phyloP scores from a whole-genome alignment of 345 rosid species.

The Gossypium bickii region DNA sequence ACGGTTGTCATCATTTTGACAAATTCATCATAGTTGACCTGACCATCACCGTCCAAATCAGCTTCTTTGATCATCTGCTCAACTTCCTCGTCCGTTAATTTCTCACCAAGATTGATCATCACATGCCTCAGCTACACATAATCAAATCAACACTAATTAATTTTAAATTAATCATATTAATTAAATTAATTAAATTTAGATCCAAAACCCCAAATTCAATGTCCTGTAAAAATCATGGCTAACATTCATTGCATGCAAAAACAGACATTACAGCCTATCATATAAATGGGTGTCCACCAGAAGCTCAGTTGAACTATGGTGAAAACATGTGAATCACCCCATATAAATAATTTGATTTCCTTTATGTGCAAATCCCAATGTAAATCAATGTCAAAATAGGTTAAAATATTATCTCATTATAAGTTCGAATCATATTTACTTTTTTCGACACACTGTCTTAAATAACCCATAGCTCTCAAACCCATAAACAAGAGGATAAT shows the following conservation, averaged over 20 bases:
- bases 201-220: slow-evolving; percentile 12
- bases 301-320: not conserved
- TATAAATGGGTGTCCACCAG: slow-evolving; percentile 8
- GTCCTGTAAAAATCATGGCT: not conserved
- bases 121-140: slow-evolving; percentile 73
- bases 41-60: slow-evolving; percentile 94
- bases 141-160: not conserved
- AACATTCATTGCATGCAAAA: slow-evolving; percentile 23
- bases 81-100: slow-evolving; percentile 79
- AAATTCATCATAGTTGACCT: slow-evolving; percentile 80
- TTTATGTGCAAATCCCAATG: too few species aligned
- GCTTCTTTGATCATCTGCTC: slow-evolving; percentile 93
- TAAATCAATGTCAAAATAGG: too few species aligned
- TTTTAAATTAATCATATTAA: not conserved
- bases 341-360: too few species aligned
- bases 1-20: slow-evolving; percentile 71
- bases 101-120: slow-evolving; percentile 92
- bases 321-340: too few species aligned
- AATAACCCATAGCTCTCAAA: rapidly evolving
- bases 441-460: rapidly evolving
- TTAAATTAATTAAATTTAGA: not conserved
- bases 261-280: slow-evolving; percentile 6
- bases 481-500: too few species aligned
- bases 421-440: rapidly evolving
- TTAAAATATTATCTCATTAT: too few species aligned